Conservation (phyloP, 2,329 filamentous ascomycete species). For the Fusarium camptoceras region DNA sequence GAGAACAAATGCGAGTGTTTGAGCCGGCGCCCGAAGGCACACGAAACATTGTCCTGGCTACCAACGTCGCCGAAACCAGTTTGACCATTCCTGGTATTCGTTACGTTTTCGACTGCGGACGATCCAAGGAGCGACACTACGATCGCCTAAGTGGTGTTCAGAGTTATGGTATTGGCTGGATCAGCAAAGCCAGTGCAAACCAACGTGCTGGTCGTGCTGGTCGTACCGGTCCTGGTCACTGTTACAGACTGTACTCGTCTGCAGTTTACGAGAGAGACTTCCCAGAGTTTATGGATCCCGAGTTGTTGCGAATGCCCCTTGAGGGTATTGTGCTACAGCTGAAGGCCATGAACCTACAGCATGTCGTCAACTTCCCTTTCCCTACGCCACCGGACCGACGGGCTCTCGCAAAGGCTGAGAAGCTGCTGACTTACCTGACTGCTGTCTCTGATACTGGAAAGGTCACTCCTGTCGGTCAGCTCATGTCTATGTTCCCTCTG, state of each 20-base stretch:
- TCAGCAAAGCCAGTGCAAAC: constrained; percentile 94
- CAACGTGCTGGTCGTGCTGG: constrained; percentile 95
- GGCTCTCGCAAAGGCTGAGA: constrained; percentile 85
- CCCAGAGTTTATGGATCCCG: constrained; percentile 84
- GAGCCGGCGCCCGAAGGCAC: constrained; percentile 84
- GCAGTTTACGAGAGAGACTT: constrained; percentile 95
- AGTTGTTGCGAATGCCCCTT: constrained; percentile 90
- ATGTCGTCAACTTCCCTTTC: constrained; percentile 94
- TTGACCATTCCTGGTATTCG: constrained; percentile 94
- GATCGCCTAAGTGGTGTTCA: constrained; percentile 91
- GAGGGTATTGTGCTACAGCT: constrained; percentile 93
- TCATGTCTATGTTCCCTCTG: constrained; percentile 89
- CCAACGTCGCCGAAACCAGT: constrained; percentile 97
- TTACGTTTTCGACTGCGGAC: constrained; percentile 95
- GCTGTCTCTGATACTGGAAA: constrained; percentile 78
- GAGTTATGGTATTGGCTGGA: constrained; percentile 95
- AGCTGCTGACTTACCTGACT: constrained; percentile 84
- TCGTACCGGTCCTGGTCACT: constrained; percentile 94
- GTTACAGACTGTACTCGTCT: constrained; percentile 93
- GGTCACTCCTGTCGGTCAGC: constrained; percentile 82
- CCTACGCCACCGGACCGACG: constrained; percentile 86
- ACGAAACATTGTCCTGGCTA: constrained; percentile 88
- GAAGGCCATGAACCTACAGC: constrained; percentile 92
- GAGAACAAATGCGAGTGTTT: constrained; percentile 92
- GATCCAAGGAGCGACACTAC: constrained; percentile 92